These are phyloP conservation scores for Gyrodon lividus DNA, from an alignment of 768 basidiomycete genomes.

Conservation along the genomic window DNA sequence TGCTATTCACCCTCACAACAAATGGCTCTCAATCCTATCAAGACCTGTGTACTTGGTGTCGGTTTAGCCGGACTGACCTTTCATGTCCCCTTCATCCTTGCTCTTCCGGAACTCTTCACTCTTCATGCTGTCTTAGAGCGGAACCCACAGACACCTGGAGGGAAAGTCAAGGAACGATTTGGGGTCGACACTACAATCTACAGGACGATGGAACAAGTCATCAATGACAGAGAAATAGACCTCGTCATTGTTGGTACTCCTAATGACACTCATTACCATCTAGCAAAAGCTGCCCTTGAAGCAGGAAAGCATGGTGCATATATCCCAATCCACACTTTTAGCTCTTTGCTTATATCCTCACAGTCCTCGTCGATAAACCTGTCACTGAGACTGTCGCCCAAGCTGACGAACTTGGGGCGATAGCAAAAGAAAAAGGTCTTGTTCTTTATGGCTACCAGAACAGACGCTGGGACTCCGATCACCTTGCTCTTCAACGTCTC, in stretches of 20 bases:
- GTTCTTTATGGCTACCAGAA: constrained; percentile 75
- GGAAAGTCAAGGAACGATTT: constrained; percentile 66
- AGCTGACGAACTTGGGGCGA: constrained; percentile 55
- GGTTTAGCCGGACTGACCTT: constrained; percentile 78
- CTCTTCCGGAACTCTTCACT: constrained; percentile 66
- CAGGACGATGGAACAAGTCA: constrained; percentile 56
- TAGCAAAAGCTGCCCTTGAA: constrained; percentile 61
- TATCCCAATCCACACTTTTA: background rate
- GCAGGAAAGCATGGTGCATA: constrained; percentile 71
- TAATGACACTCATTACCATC: constrained; percentile 68
- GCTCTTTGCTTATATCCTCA: constrained; percentile 1
- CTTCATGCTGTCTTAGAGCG: constrained; percentile 77
- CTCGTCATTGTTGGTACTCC: constrained; percentile 69
- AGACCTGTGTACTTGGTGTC: constrained; percentile 71
- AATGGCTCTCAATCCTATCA: constrained; percentile 47
- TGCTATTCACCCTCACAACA: background rate
- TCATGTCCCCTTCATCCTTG: constrained; percentile 76
- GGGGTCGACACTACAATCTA: constrained; percentile 58
- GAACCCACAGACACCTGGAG: constrained; percentile 57
- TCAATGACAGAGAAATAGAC: constrained; percentile 64
- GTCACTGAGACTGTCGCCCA: constrained; percentile 59
- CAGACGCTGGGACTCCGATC: constrained; percentile 78
- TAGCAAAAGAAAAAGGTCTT: constrained; percentile 59
- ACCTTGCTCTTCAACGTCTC: constrained; percentile 60
- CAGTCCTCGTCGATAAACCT: constrained; percentile 82